Percentiles rank a stretch among this genome's conserved stretches.
Evolutionary conservation across 2,329 filamentous ascomycete species (phyloP).

Genomic region (Aureobasidium sp.): DNA sequence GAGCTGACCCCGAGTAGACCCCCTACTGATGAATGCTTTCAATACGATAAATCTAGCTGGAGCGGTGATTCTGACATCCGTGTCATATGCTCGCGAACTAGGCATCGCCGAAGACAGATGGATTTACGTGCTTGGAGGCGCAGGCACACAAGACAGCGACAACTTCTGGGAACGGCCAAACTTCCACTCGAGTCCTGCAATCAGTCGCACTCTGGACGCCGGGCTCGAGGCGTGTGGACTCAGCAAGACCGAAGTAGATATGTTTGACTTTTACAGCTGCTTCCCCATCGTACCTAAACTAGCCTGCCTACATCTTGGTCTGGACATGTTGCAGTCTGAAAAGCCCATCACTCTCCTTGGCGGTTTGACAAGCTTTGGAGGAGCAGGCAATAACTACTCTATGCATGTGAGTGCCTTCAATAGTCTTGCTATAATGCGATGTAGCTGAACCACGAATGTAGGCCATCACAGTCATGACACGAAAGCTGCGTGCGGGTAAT

Average conservation of each 20-base stretch:
- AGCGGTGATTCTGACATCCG: conserved; percentile 52
- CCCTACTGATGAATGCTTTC: conserved; percentile 62
- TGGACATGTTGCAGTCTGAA: conserved; percentile 36
- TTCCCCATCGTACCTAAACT: conserved; percentile 63
- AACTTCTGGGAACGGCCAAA: conserved; percentile 57
- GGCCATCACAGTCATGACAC: conserved; percentile 48
- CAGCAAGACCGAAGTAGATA: conserved; percentile 44
- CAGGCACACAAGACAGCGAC: conserved; percentile 49
- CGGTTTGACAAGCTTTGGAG: conserved; percentile 59
- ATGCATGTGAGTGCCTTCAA: conserved; percentile 46
- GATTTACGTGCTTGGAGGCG: conserved; percentile 57
- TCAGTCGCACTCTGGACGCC: conserved; percentile 49
- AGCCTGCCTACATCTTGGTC: conserved; percentile 50
- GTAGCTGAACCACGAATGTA: conserved; percentile 10
- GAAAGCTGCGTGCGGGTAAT: conserved; percentile 40
- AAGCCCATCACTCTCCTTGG: conserved; percentile 55
- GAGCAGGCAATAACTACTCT: conserved; percentile 63
- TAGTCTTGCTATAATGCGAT: conserved; percentile 16
- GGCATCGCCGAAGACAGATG: conserved; percentile 48
- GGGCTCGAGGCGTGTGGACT: conserved; percentile 42
- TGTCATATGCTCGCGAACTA: conserved; percentile 44
- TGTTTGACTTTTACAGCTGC: conserved; percentile 59
- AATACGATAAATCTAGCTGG: conserved; percentile 58
- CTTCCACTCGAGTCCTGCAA: conserved; percentile 49
- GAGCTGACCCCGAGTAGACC: conserved; percentile 39